Base-by-base conservation (phyloP, 352 stramenopile genomes). In the Pilasporangium apinafurcum region DNA sequence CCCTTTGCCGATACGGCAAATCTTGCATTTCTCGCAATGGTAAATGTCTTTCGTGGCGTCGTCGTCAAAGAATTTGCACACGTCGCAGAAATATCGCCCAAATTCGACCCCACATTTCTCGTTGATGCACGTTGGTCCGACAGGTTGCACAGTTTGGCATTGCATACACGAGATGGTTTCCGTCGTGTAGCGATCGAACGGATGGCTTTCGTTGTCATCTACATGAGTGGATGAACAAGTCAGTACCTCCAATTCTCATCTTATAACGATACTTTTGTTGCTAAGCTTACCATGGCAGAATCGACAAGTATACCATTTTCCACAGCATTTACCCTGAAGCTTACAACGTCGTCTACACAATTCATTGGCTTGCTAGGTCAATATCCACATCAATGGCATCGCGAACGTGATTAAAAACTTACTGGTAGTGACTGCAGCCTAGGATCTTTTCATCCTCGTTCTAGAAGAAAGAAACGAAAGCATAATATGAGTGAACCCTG, bases 1-100 rank as follows among this genome's bases (percentile, higher is more conserved):
- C 14, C 94, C 69, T 56, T 96, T 89, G 46, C 93, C 94, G 26
- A 95, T 89, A 38, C 95, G 86, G 59, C 96, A 99, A 16, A 98
- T 96, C 58, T 98, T 98, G 77, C 96, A 98, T 51, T 97, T 98
- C 21, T 97, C 95, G 57, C 96, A 99, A 64, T 99, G 96, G 51
- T 98, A 99, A 28, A 98, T 98, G 32, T 93, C 73, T 51, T 97
- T 97, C 34, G 62, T 76, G 7, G 67, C 47, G 18, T 90, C 75
- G 58, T 98, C 95, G 56, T 98, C 95, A 40, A 92, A 97, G 42
- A 98, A 96, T 54, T 96, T 95, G 62, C 96, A 99, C 37, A 97
- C 90, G 25, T 78, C 72, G 53, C 96, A 99, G 44, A 83, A 95
- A 63, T 98, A 99, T 10, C 80, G 79, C 0, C 86, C 83, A 60